Percentiles rank a stretch among this genome's conserved stretches.
phyloP scores from a whole-genome alignment of 768 basidiomycete species.

The Floccularia luteovirens region DNA sequence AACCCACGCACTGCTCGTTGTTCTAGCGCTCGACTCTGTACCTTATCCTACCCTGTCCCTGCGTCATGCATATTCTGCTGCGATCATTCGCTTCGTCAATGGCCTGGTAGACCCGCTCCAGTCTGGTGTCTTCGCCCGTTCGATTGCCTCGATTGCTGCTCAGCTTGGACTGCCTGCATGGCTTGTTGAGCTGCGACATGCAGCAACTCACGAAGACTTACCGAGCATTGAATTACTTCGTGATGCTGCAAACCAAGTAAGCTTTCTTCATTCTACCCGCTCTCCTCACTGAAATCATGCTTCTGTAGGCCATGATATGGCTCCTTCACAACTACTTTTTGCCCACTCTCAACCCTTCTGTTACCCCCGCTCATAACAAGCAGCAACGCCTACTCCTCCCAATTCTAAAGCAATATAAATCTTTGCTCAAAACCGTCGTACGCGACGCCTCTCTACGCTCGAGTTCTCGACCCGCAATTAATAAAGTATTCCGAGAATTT shows the following conservation, averaged over 20 bases:
- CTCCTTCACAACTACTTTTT: constrained; percentile 80
- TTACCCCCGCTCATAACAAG: constrained; percentile 20
- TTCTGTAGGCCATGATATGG: constrained; percentile 69
- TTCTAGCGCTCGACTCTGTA: constrained; percentile 45
- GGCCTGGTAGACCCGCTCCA: constrained; percentile 94
- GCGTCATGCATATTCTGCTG: constrained; percentile 73
- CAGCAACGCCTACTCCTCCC: constrained; percentile 51
- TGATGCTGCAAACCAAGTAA: constrained; percentile 67
- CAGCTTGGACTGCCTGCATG: constrained; percentile 83
- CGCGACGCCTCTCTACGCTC: constrained; percentile 58
- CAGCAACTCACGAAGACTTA: constrained; percentile 92
- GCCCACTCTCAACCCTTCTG: constrained; percentile 57
- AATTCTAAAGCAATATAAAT: constrained; percentile 69
- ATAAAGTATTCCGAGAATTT: constrained; percentile 45
- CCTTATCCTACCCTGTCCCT: constrained; percentile 36
- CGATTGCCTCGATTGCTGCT: constrained; percentile 82
- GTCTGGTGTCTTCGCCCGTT: constrained; percentile 79
- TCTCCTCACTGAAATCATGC: constrained; percentile 1
- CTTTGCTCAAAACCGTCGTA: constrained; percentile 48
- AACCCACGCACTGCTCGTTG: constrained; percentile 52
- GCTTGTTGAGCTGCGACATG: constrained; percentile 91
- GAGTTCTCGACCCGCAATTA: constrained; percentile 42
- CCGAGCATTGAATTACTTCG: constrained; percentile 77
- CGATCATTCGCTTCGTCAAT: constrained; percentile 87
- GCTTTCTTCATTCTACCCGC: constrained; percentile 1